These are phyloP conservation scores for Ramaria rubella DNA, from an alignment of 768 basidiomycete genomes.

Conservation along the genomic window DNA sequence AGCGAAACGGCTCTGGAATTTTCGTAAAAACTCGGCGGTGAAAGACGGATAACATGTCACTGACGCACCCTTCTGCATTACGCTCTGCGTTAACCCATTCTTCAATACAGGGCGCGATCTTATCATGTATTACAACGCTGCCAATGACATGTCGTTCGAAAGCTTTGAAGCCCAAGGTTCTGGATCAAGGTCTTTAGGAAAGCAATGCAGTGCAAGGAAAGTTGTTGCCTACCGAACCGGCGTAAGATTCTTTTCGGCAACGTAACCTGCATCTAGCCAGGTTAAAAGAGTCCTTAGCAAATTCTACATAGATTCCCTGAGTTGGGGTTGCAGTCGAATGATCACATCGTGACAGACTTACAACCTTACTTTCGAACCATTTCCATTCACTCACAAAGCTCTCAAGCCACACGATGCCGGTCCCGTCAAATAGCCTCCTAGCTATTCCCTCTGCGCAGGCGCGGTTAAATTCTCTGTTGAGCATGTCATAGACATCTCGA, in stretches of 20 bases:
- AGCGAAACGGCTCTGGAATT: not conserved
- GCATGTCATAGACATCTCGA: slow-evolving; percentile 48
- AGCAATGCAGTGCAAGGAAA: slow-evolving; percentile 1
- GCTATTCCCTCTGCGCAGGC: slow-evolving; percentile 38
- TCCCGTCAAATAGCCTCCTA: slow-evolving; percentile 22
- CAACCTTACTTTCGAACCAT: slow-evolving; percentile 63
- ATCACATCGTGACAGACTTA: slow-evolving; percentile 30
- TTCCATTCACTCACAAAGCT: slow-evolving; percentile 49
- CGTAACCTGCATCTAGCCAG: slow-evolving; percentile 65
- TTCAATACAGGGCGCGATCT: slow-evolving; percentile 39
- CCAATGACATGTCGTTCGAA: not conserved
- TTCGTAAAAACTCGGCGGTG: not conserved
- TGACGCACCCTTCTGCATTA: slow-evolving; percentile 12
- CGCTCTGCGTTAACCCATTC: slow-evolving; percentile 55
- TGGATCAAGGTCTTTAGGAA: not conserved
- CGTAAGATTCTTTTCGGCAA: slow-evolving; percentile 34
- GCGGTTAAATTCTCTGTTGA: slow-evolving; percentile 56
- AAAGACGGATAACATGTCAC: slow-evolving; percentile 14
- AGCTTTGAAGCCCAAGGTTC: slow-evolving; percentile 1
- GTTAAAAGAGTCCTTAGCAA: slow-evolving; percentile 59
- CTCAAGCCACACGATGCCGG: slow-evolving; percentile 48
- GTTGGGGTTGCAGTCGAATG: slow-evolving; percentile 6
- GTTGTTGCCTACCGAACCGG: slow-evolving; percentile 40
- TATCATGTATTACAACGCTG: slow-evolving; percentile 36
- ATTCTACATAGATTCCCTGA: slow-evolving; percentile 30